Percentiles rank a stretch among this genome's conserved stretches.
Conservation (phyloP, 2,329 filamentous ascomycete species). For the Microascus cirrosus region DNA sequence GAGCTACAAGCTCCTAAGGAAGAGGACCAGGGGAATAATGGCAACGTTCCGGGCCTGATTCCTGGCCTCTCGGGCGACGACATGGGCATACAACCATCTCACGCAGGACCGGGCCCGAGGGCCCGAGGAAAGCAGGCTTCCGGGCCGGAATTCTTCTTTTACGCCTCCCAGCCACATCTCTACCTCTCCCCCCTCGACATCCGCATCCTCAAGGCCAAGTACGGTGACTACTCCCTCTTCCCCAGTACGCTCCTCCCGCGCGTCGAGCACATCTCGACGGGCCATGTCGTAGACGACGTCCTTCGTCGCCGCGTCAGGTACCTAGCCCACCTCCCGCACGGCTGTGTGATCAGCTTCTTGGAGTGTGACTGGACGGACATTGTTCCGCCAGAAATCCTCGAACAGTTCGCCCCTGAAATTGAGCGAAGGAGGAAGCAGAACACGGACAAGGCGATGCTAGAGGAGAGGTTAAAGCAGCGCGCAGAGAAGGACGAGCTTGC, state of each 20-base stretch:
- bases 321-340: constrained; percentile 72
- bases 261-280: constrained; percentile 81
- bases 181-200: constrained; percentile 89
- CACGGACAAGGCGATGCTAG: constrained; percentile 70
- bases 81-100: not conserved
- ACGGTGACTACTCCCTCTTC: constrained; percentile 71
- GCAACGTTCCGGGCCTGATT: not conserved
- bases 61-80: not conserved
- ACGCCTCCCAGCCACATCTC: constrained; percentile 75
- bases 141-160: constrained; percentile 65
- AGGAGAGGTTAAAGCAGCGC: constrained; percentile 74
- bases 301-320: constrained; percentile 79
- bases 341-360: constrained; percentile 83
- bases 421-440: constrained; percentile 66
- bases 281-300: constrained; percentile 77
- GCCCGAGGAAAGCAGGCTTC: constrained; percentile 1
- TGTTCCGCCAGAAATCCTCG: constrained; percentile 63
- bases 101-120: not conserved
- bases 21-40: not conserved
- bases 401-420: constrained; percentile 65
- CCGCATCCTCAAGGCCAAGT: constrained; percentile 80
- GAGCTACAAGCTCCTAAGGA: constrained; percentile 33
- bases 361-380: constrained; percentile 95
- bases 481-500: constrained; percentile 72
- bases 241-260: constrained; percentile 77